Evolutionary conservation across 768 basidiomycete species (phyloP), one percentile per base, ranked within the genome.

Genomic region (Tephrocybe sp.): DNA sequence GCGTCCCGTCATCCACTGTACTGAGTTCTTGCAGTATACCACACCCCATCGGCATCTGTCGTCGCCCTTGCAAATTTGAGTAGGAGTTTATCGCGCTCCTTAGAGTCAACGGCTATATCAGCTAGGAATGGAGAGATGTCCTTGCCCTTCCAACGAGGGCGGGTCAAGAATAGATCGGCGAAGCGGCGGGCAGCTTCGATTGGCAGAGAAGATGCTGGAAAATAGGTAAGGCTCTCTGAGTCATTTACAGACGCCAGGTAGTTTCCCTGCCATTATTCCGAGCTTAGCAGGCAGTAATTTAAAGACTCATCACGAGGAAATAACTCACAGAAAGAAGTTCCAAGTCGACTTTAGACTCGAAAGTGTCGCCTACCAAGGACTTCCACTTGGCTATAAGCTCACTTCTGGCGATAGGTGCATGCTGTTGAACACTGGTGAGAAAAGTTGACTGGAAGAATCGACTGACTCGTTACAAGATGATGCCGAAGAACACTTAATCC

Each of bases 61-160:
- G 84, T 77, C 2, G 88, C 80, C 39, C 94, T 74, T 29, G 90
- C 90, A 60, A 87, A 90, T 69, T 93, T 97, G 36, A 91, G 78
- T 31, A 97, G 69, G 54, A 95, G 63, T 64, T 86, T 92, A 63
- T 98, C 94, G 33, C 89, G 76, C 61, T 91, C 91, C 66, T 97
- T 95, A 7, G 73, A 69, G 61, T 91, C 84, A n/a, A 93, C 73
- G 0, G 86, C 86, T 47, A 97, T 82, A 54, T 92, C 92, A 5
- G 73, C 67, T 11, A 98, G 69, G 69, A 94, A 98, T 3, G 88
- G 89, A 22, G 71, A 68, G 52, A 97, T 88, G 15, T 94, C 91
- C 11, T 87, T 83, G 5, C 75, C 78, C 59, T 77, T 83, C 91
- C 92, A 94, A 38, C 79, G 79, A 18, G 79, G 54, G 4, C 86